These are phyloP conservation scores for Microbotryum violaceum DNA, from an alignment of 1,284 basidiomycete species.

Conservation along the genomic window DNA sequence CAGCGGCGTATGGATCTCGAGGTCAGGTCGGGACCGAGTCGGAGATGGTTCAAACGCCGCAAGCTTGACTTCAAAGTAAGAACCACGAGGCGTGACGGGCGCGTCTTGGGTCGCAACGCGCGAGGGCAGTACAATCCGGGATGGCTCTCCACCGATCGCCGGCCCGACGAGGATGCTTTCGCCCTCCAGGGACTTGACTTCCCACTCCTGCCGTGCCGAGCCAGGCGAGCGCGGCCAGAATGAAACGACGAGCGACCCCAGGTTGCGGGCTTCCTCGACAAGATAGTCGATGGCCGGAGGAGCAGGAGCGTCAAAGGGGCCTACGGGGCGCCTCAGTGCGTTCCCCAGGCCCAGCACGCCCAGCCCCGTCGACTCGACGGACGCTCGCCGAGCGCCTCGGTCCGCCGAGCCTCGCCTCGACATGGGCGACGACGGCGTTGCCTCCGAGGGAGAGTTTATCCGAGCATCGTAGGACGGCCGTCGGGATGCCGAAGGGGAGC, in stretches of 20 bases:
- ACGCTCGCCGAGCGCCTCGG: background rate
- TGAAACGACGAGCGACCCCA: slow-evolving; percentile 30
- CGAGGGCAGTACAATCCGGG: slow-evolving; percentile 57
- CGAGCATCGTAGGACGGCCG: too few species aligned
- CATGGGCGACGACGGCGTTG: background rate
- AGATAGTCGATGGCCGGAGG: slow-evolving; percentile 19
- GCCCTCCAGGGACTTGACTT: slow-evolving; percentile 48
- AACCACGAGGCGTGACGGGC: slow-evolving; percentile 32
- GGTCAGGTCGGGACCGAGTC: slow-evolving; percentile 37
- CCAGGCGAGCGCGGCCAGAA: slow-evolving; percentile 23
- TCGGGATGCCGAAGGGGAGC: too few species aligned
- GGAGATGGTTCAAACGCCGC: slow-evolving; percentile 33
- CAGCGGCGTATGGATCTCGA: slow-evolving; percentile 32
- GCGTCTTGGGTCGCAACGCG: slow-evolving; percentile 51
- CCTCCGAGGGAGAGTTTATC: too few species aligned
- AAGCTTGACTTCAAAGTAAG: slow-evolving; percentile 65
- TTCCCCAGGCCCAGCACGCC: slow-evolving; percentile 2
- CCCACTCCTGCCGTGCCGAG: slow-evolving; percentile 3
- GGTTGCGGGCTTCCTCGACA: slow-evolving; percentile 32
- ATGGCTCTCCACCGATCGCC: slow-evolving; percentile 9
- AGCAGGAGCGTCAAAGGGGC: too few species aligned
- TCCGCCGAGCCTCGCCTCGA: background rate
- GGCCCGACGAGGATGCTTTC: slow-evolving; percentile 46
- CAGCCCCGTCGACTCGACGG: background rate
- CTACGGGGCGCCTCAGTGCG: too few species aligned